phyloP scores from a whole-genome alignment of 495 filamentous ascomycete genomes.

The Astrothelium subdiscretum region DNA sequence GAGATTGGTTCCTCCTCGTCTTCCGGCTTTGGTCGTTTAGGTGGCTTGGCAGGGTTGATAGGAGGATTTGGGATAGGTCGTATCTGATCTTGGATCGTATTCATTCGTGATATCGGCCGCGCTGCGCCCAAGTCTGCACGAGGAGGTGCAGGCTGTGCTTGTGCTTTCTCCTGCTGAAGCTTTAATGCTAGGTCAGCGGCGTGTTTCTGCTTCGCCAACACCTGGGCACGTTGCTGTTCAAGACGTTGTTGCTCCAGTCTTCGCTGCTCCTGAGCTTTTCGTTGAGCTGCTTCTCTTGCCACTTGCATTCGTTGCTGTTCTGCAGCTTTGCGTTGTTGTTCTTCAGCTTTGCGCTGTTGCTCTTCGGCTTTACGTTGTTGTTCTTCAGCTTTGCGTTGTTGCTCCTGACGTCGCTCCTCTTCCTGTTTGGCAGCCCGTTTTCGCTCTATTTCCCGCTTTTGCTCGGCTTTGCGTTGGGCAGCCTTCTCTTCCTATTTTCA shows the following conservation, averaged over 20 bases:
- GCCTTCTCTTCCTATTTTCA: slow-evolving; percentile 51
- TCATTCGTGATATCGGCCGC: slow-evolving; percentile 43
- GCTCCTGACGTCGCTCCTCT: slow-evolving; percentile 35
- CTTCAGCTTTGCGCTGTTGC: slow-evolving; percentile 37
- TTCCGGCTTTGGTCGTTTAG: slow-evolving; percentile 48
- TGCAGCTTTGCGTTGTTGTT: slow-evolving; percentile 32
- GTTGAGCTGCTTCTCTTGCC: slow-evolving; percentile 54
- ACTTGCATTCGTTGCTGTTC: slow-evolving; percentile 44
- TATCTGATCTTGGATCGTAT: slow-evolving; percentile 39
- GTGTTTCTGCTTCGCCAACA: slow-evolving; percentile 16
- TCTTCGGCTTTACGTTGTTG: slow-evolving; percentile 42
- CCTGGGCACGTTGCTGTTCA: slow-evolving; percentile 3
- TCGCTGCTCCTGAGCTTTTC: slow-evolving; percentile 42
- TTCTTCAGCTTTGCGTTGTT: slow-evolving; percentile 31
- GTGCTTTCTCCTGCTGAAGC: slow-evolving; percentile 32
- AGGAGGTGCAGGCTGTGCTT: slow-evolving; percentile 23
- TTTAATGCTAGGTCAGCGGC: slow-evolving; percentile 30
- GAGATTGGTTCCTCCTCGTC: slow-evolving; percentile 32
- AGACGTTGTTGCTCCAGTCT: slow-evolving; percentile 39
- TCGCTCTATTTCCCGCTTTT: slow-evolving; percentile 64
- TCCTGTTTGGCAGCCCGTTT: slow-evolving; percentile 53
- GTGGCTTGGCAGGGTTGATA: slow-evolving; percentile 53
- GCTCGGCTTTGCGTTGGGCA: slow-evolving; percentile 65
- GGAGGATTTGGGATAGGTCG: slow-evolving; percentile 39
- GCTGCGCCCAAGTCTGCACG: slow-evolving; percentile 39